phyloP scores from a whole-genome alignment of 306 rosid species.

The Ziziphus jujuba region DNA sequence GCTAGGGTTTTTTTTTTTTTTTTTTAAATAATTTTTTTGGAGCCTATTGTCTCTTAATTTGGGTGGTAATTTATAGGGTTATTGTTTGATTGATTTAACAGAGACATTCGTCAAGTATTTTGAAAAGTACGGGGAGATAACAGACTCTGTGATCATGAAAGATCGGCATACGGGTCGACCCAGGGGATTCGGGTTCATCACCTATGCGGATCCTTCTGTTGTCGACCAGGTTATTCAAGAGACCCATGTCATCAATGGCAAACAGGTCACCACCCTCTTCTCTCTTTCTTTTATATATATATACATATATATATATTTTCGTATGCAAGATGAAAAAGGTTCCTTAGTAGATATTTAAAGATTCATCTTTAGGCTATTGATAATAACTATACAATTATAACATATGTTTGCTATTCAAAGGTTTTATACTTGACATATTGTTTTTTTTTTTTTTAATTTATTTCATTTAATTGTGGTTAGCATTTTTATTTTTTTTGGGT shows the following conservation, averaged over 20 bases:
- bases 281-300: background rate
- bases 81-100: background rate
- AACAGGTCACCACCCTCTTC: conserved; percentile 38
- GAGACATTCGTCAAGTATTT: conserved; percentile 62
- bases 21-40: too few relatives aligned
- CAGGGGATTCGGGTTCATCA: conserved; percentile 78
- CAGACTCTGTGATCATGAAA: conserved; percentile 78
- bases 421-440: too few relatives aligned
- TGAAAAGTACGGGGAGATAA: conserved; percentile 72
- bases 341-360: too few relatives aligned
- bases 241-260: conserved; percentile 60
- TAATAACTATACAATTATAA: too few relatives aligned
- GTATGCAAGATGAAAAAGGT: too few relatives aligned
- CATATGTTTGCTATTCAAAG: too few relatives aligned
- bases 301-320: too few relatives aligned
- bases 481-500: too few relatives aligned
- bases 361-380: too few relatives aligned
- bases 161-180: conserved; percentile 73
- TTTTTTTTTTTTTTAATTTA: too few relatives aligned
- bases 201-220: conserved; percentile 71
- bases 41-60: too few relatives aligned
- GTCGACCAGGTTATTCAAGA: conserved; percentile 76
- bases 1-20: background rate
- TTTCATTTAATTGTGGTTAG: too few relatives aligned
- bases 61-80: background rate